Evolutionary conservation across 2,329 filamentous ascomycete genomes (phyloP).

Genomic region (Alternaria triticina): DNA sequence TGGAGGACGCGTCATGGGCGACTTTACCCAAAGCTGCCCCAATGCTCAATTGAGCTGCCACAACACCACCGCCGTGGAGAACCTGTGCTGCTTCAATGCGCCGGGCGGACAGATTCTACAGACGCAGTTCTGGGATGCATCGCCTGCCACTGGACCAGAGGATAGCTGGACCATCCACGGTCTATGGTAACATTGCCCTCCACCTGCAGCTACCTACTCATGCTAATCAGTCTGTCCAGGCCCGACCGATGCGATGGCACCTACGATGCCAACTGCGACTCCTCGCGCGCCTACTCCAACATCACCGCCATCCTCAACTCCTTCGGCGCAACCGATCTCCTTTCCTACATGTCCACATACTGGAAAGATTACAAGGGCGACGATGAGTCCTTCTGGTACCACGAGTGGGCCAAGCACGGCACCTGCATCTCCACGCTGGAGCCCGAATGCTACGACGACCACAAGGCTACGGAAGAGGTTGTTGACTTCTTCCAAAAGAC

Average conservation of each 20-base stretch:
- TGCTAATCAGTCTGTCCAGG: slow-evolving; percentile 28
- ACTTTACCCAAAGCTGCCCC: slow-evolving; percentile 33
- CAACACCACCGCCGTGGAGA: slow-evolving; percentile 64
- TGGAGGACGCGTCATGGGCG: slow-evolving; percentile 34
- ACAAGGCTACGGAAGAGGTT: slow-evolving; percentile 66
- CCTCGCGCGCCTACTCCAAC: slow-evolving; percentile 66
- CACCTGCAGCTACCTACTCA: background rate
- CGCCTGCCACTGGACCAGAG: slow-evolving; percentile 67
- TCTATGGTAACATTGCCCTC: slow-evolving; percentile 58
- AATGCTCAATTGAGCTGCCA: slow-evolving; percentile 66
- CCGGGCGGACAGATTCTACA: slow-evolving; percentile 74
- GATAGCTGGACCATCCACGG: slow-evolving; percentile 79
- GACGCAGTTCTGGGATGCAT: slow-evolving; percentile 80
- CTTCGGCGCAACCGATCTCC: slow-evolving; percentile 61
- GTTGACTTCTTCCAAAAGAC: slow-evolving; percentile 72
- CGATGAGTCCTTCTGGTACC: slow-evolving; percentile 70
- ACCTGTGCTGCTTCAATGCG: slow-evolving; percentile 77
- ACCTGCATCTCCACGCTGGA: slow-evolving; percentile 75
- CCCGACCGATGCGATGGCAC: slow-evolving; percentile 69
- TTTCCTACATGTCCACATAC: slow-evolving; percentile 72
- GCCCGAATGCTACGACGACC: slow-evolving; percentile 67
- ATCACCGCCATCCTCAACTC: slow-evolving; percentile 67
- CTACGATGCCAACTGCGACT: slow-evolving; percentile 71
- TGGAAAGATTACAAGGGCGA: slow-evolving; percentile 74
- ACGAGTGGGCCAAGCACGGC: slow-evolving; percentile 76